Base-by-base conservation (phyloP, 768 basidiomycete genomes). In the Tulasnella sp. region DNA sequence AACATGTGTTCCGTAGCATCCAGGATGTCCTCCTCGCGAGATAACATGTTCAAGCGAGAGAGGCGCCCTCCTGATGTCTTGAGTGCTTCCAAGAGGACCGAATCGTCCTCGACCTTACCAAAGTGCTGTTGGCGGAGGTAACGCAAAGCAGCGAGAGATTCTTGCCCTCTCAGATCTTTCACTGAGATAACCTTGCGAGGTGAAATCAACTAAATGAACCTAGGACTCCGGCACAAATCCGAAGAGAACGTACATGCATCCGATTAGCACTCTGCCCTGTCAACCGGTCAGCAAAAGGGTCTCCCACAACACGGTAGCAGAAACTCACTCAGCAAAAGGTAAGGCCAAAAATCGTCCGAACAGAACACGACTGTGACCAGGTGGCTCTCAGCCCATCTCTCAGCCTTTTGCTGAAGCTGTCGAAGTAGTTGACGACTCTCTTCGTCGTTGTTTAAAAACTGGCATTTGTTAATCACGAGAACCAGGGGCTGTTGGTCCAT, bases 351-450 rank as follows among this genome's bases (percentile, higher is more conserved):
- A 58, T 77, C 76, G 24, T 77, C 76, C n/a, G 76, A 34, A 42
- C 56, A 68, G 40, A 77, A 77, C 21, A 77, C 76, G 48, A 40
- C 6, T 21, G 75, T 31, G 48, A 40, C 84, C 89, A 81, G 81
- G 92, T 93, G 90, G 84, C 92, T 91, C 16, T 93, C 92, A 6
- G 93, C 91, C 94, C 96, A 97, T 7, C 91, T 86, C 84, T 96
- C 95, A 7, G 94, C 95, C 78, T 91, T 89, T 83, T 94, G 94
- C 83, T 96, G 96, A 24, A 96, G 88, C 82, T 95, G 94, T 78
- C 96, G 85, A n/a, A 98, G 86, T 86, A 96, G 89, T 58, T 92
- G 90, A 81, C 88, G 87, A 0, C 95, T 94, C 39, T 90, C 91
- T 14, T 93, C 92, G 81, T 94, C 90, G 82, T 95, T 93, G 79